A percentile compares a stretch with the other conserved stretches of the same genome.
Conservation (phyloP, 805 yeast genomes). For the Pichia nanzhaoensis region DNA sequence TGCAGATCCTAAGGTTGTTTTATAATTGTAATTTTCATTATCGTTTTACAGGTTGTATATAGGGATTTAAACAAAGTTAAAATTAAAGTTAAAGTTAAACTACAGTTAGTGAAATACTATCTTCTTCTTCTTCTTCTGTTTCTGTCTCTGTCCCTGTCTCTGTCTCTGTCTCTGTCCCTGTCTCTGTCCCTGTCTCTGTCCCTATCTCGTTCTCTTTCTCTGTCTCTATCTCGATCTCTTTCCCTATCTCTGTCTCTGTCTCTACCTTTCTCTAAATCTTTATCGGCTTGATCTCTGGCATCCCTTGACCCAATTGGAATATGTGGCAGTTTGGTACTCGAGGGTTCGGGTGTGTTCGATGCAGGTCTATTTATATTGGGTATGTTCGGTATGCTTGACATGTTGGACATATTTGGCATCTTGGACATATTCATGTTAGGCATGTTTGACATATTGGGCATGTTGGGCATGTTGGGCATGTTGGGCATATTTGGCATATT, state of each 20-base stretch:
- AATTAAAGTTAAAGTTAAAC: not conserved
- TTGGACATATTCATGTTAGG: constrained; percentile 4
- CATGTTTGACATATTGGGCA: constrained; percentile 17
- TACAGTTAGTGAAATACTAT: not conserved
- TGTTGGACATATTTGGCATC: not conserved
- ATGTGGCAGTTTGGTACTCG: constrained; percentile 1
- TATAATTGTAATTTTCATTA: not conserved
- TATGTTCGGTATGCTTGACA: constrained; percentile 11
- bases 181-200: constrained; percentile 13
- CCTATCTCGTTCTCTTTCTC: constrained; percentile 10
- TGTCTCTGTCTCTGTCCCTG: constrained; percentile 11
- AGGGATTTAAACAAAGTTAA: not conserved
- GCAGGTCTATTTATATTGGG: constrained; percentile 19
- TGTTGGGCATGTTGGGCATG: constrained; percentile 12
- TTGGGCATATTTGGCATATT: constrained; percentile 14
- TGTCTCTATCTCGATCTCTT: constrained; percentile 12
- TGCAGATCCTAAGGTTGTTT: constrained; percentile 44
- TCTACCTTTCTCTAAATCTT: constrained; percentile 20
- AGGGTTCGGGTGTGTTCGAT: constrained; percentile 18
- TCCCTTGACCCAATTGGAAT: constrained; percentile 14
- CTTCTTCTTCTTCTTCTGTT: constrained; percentile 13
- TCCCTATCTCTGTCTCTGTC: constrained; percentile 9
- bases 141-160: constrained; percentile 12
- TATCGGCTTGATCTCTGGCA: constrained; percentile 26
- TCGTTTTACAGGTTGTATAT: not conserved